These are phyloP conservation scores for Dioscorea alata DNA, from an alignment of 106 monocot genomes.

Conservation along the genomic window DNA sequence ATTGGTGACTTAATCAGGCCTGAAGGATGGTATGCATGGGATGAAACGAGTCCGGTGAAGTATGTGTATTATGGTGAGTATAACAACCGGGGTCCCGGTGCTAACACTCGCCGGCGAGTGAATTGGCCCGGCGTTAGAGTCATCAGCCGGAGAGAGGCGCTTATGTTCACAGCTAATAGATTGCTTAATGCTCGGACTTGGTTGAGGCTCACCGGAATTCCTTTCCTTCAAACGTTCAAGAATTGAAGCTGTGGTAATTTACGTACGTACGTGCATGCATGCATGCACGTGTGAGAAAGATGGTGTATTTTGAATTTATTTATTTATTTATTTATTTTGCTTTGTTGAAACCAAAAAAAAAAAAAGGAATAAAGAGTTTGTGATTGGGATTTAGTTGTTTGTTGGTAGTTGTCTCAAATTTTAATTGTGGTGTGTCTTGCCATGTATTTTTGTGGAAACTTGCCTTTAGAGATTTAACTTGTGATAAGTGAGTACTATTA, in stretches of 20 bases:
- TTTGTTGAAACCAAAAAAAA: too few relatives aligned
- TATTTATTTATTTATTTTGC: too few relatives aligned
- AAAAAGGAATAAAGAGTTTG: too few relatives aligned
- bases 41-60: slow-evolving; percentile 6
- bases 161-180: slow-evolving; percentile 5
- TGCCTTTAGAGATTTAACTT: too few relatives aligned
- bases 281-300: slow-evolving; percentile 1
- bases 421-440: too few relatives aligned
- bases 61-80: slow-evolving; percentile 45
- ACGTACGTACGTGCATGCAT: neutral
- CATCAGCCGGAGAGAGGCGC: slow-evolving; percentile 19
- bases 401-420: too few relatives aligned
- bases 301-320: too few relatives aligned
- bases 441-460: too few relatives aligned
- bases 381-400: too few relatives aligned
- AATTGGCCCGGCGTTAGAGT: slow-evolving; percentile 26
- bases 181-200: slow-evolving; percentile 16
- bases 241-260: slow-evolving; percentile 1
- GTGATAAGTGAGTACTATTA: too few relatives aligned
- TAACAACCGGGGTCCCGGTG: slow-evolving; percentile 31
- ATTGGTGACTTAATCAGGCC: slow-evolving; percentile 45
- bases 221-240: slow-evolving; percentile 14
- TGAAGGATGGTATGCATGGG: slow-evolving; percentile 32
- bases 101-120: slow-evolving; percentile 27
- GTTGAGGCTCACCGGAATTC: slow-evolving; percentile 19